phyloP scores from a whole-genome alignment of 345 rosid genomes.

The Rhizophora mangle region DNA sequence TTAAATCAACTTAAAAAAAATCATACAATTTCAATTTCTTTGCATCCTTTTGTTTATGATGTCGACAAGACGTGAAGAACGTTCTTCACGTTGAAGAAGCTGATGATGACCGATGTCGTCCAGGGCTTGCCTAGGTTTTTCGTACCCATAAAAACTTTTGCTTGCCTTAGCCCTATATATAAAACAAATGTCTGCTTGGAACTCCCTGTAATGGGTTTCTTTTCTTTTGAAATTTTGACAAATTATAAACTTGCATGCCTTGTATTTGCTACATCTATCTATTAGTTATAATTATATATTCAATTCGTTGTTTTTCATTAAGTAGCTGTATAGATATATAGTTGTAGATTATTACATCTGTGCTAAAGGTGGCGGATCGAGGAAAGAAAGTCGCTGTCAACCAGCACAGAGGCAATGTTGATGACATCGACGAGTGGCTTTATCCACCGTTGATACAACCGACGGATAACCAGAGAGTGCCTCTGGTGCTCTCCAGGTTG shows the following conservation, averaged over 20 bases:
- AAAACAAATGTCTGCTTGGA: not conserved
- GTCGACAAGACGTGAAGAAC: not conserved
- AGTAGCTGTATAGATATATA: not conserved
- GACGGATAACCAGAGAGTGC: not conserved
- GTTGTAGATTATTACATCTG: not conserved
- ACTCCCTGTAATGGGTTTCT: not conserved
- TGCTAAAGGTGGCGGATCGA: conserved; percentile 42
- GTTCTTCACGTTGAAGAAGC: not conserved
- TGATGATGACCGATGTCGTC: not conserved
- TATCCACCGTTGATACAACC: conserved; percentile 3
- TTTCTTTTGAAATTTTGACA: no score
- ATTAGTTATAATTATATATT: not conserved
- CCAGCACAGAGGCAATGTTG: not conserved
- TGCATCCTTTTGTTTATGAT: not conserved
- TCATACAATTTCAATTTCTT: not conserved
- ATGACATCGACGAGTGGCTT: conserved; percentile 21
- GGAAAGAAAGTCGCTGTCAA: not conserved
- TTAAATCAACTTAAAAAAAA: no score
- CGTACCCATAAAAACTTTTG: not conserved
- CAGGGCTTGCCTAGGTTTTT: not conserved
- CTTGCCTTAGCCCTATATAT: not conserved
- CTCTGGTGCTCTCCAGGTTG: conserved; percentile 4
- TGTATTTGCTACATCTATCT: no score
- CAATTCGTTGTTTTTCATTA: not conserved
- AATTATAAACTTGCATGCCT: no score